These are phyloP conservation scores for Phyllosticta citriasiana DNA, from an alignment of 2,329 filamentous ascomycete species.

Conservation along the genomic window DNA sequence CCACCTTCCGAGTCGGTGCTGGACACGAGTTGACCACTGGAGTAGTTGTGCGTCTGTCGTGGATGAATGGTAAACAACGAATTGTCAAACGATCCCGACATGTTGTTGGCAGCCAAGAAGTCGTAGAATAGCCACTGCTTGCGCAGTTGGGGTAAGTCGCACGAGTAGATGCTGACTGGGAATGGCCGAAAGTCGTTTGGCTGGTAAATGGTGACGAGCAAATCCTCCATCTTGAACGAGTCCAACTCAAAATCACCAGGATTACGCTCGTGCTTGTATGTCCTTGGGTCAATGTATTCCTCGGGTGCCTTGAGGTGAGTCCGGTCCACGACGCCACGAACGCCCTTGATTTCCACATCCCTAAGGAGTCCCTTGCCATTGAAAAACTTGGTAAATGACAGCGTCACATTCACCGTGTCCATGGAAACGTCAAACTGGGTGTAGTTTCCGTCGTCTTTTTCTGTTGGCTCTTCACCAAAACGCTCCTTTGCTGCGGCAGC, in stretches of 20 bases:
- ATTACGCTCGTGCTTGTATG: constrained; percentile 76
- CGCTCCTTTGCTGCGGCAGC: constrained; percentile 54
- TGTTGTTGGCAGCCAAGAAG: constrained; percentile 87
- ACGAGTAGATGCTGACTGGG: constrained; percentile 89
- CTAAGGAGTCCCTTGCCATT: constrained; percentile 86
- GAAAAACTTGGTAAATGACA: constrained; percentile 99
- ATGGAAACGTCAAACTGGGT: constrained; percentile 95
- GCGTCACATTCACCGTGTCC: constrained; percentile 86
- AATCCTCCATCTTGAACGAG: constrained; percentile 89
- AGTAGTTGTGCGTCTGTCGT: constrained; percentile 73
- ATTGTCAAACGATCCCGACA: constrained; percentile 91
- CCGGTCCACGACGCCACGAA: constrained; percentile 84
- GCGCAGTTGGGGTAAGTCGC: constrained; percentile 80
- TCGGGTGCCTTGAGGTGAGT: constrained; percentile 67
- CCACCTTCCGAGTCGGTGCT: constrained; percentile 51
- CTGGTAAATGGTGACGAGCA: constrained; percentile 85
- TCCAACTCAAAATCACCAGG: constrained; percentile 96
- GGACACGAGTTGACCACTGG: constrained; percentile 51
- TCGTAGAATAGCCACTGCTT: constrained; percentile 99
- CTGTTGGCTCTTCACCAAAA: constrained; percentile 33
- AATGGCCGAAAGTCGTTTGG: constrained; percentile 88
- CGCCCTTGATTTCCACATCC: constrained; percentile 88
- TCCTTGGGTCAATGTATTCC: constrained; percentile 67
- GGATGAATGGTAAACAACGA: constrained; percentile 97
- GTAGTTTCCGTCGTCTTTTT: constrained; percentile 86